Conservation (phyloP, 495 filamentous ascomycete genomes). For the Collariella sp. region DNA sequence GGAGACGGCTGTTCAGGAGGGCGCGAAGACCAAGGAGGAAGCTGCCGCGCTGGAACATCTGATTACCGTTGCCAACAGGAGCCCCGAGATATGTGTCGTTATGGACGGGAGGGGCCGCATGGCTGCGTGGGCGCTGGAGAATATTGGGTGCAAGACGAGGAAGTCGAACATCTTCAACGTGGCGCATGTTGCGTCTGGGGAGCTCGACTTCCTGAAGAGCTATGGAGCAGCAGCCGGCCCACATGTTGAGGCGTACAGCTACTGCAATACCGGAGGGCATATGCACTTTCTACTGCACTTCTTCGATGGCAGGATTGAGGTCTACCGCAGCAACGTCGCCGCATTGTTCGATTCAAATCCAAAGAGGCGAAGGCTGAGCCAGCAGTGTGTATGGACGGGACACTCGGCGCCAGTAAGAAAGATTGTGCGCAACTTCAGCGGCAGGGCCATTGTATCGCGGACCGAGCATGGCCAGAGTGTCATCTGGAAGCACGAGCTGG, state of each 20-base stretch:
- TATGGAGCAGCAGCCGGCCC: constrained; percentile 28
- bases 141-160: constrained; percentile 66
- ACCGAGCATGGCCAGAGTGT: constrained; percentile 71
- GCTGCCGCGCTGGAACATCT: constrained; percentile 72
- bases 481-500: constrained; percentile 65
- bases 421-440: constrained; percentile 73
- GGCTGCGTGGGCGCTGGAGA: constrained; percentile 92
- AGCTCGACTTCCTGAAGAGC: constrained; percentile 54
- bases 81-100: constrained; percentile 79
- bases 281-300: constrained; percentile 75
- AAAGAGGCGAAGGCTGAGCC: constrained; percentile 50
- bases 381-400: constrained; percentile 66
- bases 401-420: constrained; percentile 75
- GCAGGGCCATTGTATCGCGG: constrained; percentile 69
- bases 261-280: constrained; percentile 55
- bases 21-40: constrained; percentile 46
- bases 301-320: constrained; percentile 78
- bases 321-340: constrained; percentile 71
- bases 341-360: constrained; percentile 72
- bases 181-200: constrained; percentile 59
- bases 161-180: constrained; percentile 76
- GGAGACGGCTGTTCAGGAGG: constrained; percentile 61
- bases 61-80: constrained; percentile 74
- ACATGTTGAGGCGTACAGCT: constrained; percentile 64
- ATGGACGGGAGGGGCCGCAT: constrained; percentile 78